Evolutionary conservation across 2,329 filamentous ascomycete genomes (phyloP), one percentile per base, ranked within the genome.

Genomic region (Alternaria infectoria): DNA sequence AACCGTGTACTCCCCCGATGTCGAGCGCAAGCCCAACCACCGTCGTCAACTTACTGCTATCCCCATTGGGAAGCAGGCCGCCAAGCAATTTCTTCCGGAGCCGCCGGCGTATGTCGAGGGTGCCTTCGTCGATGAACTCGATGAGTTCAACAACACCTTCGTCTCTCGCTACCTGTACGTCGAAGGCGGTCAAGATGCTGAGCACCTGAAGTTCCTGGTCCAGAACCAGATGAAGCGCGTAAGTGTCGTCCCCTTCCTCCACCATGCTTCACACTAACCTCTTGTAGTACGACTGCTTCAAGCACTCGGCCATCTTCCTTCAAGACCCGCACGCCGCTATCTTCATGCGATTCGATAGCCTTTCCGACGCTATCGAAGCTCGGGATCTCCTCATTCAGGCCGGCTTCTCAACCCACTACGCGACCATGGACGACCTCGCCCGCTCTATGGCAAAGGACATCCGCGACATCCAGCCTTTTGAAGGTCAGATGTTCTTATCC

Each of bases 331-430:
- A 30, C 8, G 21, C 19, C 5, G 23, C 28, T 9, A 52, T 52
- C 28, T 52, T 23, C 32, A 32, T 36, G 8, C 73, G 73, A 55
- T 83, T 82, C 66, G 80, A 83, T 57, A 74, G 79, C 57, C 64
- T 82, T n/a, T 64, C 68, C 19, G 74, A 80, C 21, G 75, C 81
- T n/a, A 63, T 66, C 15, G 70, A 74, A 28, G 75, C 67, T 36
- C 69, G 75, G 47, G 55, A 69, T 8, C 61, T 73, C 19, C 66
- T 79, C 8, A 52, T 68, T 7, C 57, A 69, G 15, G 67, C 71
- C 25, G 68, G 65, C 19, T 76, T 72, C 63, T 17, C 40, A 4
- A 66, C 72, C 25, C 54, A 65, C 10, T 75, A 68, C 62, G 62
- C 74, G 36, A 68, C 69, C 11, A 62, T 65, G 13, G 68, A 72